A percentile compares a stretch with the other conserved stretches of the same genome.
phyloP scores from a whole-genome alignment of 805 yeast genomes.

The Sugiyamaella smithiae region DNA sequence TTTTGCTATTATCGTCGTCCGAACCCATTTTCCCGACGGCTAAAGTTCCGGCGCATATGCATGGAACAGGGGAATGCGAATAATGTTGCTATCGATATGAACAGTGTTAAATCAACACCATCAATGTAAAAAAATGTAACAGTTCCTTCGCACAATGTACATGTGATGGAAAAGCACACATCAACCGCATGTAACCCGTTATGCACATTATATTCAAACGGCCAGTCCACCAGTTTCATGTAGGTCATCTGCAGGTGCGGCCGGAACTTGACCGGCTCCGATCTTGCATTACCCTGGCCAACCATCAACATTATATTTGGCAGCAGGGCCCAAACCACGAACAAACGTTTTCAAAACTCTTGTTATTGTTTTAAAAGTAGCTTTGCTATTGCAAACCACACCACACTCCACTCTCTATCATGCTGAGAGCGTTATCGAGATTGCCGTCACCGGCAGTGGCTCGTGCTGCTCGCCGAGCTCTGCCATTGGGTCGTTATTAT shows the following conservation, averaged over 20 bases:
- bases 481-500: conserved; percentile 1
- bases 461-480: conserved; percentile 1
- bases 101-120: too few species aligned
- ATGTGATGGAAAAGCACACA: too few species aligned
- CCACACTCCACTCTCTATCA: too few species aligned
- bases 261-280: conserved; percentile 4
- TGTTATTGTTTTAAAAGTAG: background rate
- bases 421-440: conserved; percentile 3
- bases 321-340: conserved; percentile 2
- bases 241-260: background rate
- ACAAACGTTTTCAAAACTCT: conserved; percentile 4
- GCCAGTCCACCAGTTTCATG: too few species aligned
- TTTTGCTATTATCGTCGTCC: too few species aligned
- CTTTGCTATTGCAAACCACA: background rate
- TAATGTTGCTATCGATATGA: too few species aligned
- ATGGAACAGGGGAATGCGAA: too few species aligned
- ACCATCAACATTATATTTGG: background rate
- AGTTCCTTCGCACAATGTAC: too few species aligned
- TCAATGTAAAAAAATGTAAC: too few species aligned
- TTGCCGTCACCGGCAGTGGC: conserved; percentile 5
- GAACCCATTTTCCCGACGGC: background rate
- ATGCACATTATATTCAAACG: too few species aligned
- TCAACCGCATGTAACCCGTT: too few species aligned
- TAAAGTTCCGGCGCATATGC: background rate
- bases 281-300: background rate